Evolutionary conservation across 2,329 filamentous ascomycete genomes (phyloP).

Genomic region (Bisporella sp.): DNA sequence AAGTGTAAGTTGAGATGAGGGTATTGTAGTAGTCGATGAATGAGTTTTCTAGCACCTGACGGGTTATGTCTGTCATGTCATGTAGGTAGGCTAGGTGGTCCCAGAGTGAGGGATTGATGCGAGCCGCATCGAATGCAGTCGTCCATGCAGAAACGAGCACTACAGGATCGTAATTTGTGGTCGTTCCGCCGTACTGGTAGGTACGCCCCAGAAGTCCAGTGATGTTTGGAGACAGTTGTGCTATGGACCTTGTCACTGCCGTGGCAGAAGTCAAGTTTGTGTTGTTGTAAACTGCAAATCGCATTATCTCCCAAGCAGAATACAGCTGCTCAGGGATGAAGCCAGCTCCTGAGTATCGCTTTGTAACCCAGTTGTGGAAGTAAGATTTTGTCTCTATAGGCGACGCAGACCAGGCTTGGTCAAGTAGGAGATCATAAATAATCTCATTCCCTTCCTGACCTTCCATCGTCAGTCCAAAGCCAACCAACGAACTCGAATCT

Average conservation of each 20-base stretch:
- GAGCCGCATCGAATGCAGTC: slow-evolving; percentile 31
- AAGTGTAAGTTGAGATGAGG: slow-evolving; percentile 30
- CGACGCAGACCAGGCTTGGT: slow-evolving; percentile 40
- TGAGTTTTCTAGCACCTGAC: slow-evolving; percentile 40
- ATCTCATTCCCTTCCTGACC: slow-evolving; percentile 47
- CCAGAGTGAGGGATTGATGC: slow-evolving; percentile 30
- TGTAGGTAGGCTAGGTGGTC: slow-evolving; percentile 35
- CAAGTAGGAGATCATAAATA: slow-evolving; percentile 42
- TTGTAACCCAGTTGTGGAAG: slow-evolving; percentile 38
- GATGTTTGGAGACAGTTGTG: slow-evolving; percentile 37
- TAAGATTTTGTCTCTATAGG: slow-evolving; percentile 38
- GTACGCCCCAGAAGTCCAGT: slow-evolving; percentile 33
- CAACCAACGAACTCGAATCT: slow-evolving; percentile 35
- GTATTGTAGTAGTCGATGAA: slow-evolving; percentile 48
- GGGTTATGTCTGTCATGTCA: slow-evolving; percentile 42
- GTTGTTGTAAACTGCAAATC: slow-evolving; percentile 41
- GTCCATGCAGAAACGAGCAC: slow-evolving; percentile 34
- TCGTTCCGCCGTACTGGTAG: slow-evolving; percentile 35
- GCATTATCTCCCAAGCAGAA: slow-evolving; percentile 38
- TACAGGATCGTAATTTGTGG: slow-evolving; percentile 34
- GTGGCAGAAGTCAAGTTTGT: slow-evolving; percentile 32
- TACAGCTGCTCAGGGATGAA: slow-evolving; percentile 29
- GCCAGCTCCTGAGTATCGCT: slow-evolving; percentile 31
- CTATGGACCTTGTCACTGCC: slow-evolving; percentile 38
- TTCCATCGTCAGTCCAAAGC: slow-evolving; percentile 42